Percentiles rank a stretch among this genome's conserved stretches.
phyloP scores from a whole-genome alignment of 1,139 yeast genomes.

The Taphrina communis region DNA sequence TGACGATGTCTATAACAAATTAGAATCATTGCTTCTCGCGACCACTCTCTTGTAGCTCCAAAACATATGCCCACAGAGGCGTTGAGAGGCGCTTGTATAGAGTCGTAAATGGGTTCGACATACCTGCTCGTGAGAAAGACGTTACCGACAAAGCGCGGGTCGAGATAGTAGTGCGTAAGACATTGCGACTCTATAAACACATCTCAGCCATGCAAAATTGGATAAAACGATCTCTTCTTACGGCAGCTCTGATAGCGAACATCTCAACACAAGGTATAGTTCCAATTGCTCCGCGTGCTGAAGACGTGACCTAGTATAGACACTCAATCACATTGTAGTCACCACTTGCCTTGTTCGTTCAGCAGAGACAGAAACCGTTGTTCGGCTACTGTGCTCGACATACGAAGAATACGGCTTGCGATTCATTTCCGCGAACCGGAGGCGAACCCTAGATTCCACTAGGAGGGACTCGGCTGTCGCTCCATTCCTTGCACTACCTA shows the following conservation, averaged over 20 bases:
- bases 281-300: too few species aligned
- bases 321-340: too few species aligned
- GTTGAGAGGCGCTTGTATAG: too few species aligned
- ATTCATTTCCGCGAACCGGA: neutral
- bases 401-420: conserved; percentile 1
- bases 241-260: conserved; percentile 27
- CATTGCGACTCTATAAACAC: conserved; percentile 21
- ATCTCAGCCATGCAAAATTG: neutral
- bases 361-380: neutral
- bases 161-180: conserved; percentile 26
- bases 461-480: conserved; percentile 2
- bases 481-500: neutral
- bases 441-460: neutral
- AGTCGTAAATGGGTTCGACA: neutral
- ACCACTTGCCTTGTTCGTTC: neutral
- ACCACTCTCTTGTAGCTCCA: too few species aligned
- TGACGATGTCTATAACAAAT: conserved; percentile 61
- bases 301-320: too few species aligned
- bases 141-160: conserved; percentile 27
- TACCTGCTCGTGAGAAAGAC: conserved; percentile 36
- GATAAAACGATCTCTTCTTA: conserved; percentile 3
- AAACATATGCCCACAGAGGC: too few species aligned
- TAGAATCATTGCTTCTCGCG: neutral
- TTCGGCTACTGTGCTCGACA: neutral
- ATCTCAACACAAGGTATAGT: neutral